Evolutionary conservation across 164 flowering plant genomes (phyloP).

Genomic region (Chimonanthus salicifolius): DNA sequence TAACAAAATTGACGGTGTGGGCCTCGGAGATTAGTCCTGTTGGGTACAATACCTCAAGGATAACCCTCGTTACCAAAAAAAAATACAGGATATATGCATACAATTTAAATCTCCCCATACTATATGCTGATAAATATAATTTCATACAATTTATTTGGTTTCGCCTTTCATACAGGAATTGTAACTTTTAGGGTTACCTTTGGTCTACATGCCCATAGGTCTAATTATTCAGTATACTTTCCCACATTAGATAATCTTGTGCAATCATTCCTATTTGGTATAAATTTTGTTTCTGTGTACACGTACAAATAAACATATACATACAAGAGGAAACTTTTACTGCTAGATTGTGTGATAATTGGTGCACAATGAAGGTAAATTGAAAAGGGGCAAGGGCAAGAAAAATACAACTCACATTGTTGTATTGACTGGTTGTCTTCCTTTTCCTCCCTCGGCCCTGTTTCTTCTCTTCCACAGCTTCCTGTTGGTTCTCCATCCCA

Average conservation of each 20-base stretch:
- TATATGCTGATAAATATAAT: too few relatives aligned
- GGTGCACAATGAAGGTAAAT: not conserved
- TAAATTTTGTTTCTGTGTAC: too few relatives aligned
- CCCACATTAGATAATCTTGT: not conserved
- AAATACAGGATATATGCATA: too few relatives aligned
- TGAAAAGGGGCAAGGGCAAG: not conserved
- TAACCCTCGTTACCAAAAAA: too few relatives aligned
- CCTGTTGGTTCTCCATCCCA: constrained; percentile 37
- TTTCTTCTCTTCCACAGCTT: constrained; percentile 24
- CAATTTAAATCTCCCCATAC: too few relatives aligned
- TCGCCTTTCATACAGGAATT: too few relatives aligned
- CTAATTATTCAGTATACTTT: not conserved
- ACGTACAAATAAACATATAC: not conserved
- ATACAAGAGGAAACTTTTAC: not conserved
- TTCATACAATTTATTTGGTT: too few relatives aligned
- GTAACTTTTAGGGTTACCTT: too few relatives aligned
- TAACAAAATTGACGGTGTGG: too few relatives aligned
- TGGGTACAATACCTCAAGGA: too few relatives aligned
- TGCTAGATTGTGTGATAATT: not conserved
- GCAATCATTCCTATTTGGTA: not conserved
- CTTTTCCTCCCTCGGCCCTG: constrained; percentile 68
- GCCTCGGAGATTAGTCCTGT: too few relatives aligned
- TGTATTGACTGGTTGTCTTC: constrained; percentile 47
- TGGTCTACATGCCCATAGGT: not conserved
- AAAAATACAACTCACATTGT: constrained; percentile 40